Conservation (phyloP, 169 alveolate genomes). For the Theileria sp. region DNA sequence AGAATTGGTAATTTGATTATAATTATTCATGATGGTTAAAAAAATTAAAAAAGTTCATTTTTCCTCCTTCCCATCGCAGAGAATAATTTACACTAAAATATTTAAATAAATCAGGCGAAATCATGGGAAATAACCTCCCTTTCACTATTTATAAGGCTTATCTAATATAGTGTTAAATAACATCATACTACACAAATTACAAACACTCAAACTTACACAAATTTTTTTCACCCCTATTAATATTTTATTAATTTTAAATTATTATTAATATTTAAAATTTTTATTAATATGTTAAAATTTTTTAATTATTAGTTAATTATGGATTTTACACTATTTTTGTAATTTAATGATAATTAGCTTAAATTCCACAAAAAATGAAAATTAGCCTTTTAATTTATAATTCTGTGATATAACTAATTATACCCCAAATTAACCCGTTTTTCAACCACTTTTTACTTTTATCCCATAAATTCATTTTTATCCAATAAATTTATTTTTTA, state of each 20-base stretch:
- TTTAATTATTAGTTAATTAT: neutral
- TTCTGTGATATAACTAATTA: no score
- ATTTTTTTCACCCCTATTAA: no score
- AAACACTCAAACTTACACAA: no score
- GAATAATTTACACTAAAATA: neutral
- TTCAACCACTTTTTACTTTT: no score
- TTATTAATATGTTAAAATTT: no score
- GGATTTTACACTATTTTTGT: neutral
- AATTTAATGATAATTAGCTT: no score
- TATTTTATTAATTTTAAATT: no score
- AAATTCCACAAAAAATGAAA: no score
- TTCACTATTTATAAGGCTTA: conserved; percentile 5
- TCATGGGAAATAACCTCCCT: neutral
- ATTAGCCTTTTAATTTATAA: neutral
- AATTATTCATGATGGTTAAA: neutral
- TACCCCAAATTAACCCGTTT: neutral
- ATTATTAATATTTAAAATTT: no score
- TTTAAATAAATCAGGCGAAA: neutral
- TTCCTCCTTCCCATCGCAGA: neutral
- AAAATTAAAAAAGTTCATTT: neutral
- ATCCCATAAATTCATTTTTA: no score
- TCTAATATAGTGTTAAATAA: conserved; percentile 6
- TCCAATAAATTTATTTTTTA: neutral
- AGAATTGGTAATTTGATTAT: neutral
- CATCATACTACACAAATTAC: neutral